phyloP scores from a whole-genome alignment of 176 grass and related monocot genomes.

The Lolium perenne region DNA sequence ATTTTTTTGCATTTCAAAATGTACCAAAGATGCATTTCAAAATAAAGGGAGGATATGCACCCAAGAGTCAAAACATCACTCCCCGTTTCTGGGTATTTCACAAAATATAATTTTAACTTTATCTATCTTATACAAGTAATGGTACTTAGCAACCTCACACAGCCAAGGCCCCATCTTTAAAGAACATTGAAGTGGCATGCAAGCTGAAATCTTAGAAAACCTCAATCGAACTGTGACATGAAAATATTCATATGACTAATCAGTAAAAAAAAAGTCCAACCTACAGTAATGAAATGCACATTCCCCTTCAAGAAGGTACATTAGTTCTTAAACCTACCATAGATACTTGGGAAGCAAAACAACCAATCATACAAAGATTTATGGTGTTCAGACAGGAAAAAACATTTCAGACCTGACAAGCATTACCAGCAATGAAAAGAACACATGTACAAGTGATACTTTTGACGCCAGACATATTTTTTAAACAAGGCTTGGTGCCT shows the following conservation, averaged over 20 bases:
- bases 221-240: neutral
- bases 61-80: too few species aligned
- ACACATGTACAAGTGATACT: neutral
- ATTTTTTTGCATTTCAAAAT: too few species aligned
- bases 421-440: neutral
- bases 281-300: constrained; percentile 4
- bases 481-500: neutral
- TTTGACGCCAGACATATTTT: neutral
- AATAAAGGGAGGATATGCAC: too few species aligned
- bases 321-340: neutral
- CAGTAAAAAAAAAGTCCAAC: neutral
- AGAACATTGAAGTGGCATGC: neutral
- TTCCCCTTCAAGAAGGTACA: neutral
- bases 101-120: neutral
- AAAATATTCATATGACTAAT: constrained; percentile 24
- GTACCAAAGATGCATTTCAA: too few species aligned
- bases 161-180: neutral
- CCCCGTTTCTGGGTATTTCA: neutral
- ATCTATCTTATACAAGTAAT: constrained; percentile 7
- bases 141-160: neutral
- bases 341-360: constrained; percentile 4
- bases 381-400: neutral
- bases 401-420: constrained; percentile 4
- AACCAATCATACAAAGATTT: neutral
- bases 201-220: constrained; percentile 12